Base-by-base conservation (phyloP, 768 basidiomycete genomes). In the Leucogyrophana mollusca region DNA sequence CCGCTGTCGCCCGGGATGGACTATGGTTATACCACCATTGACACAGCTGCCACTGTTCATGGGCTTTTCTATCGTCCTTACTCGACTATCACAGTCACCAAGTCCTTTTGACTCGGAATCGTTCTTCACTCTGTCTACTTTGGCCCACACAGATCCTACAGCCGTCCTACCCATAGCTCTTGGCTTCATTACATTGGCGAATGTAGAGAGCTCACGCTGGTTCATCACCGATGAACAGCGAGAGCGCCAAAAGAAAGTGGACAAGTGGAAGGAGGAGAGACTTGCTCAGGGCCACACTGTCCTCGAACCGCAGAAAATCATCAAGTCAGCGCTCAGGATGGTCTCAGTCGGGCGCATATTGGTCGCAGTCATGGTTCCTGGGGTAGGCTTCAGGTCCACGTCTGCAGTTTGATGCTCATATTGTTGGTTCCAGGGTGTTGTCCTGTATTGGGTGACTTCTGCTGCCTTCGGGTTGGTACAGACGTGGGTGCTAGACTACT, bases 131-230 rank as follows among this genome's bases (percentile, higher is more conserved):
- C 73, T 92, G 30, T 78, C 85, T 4, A 82, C 84, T 3, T 68
- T 91, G 40, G 70, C 80, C 9, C 83, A 85, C 58, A 72, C 84
- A 9, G 90, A 92, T 60, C 76, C 85, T 22, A 88, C 87, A 0
- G 76, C 77, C 56, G 67, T 77, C 10, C 61, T 91, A 1, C 90
- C 90, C 2, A 80, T 91, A 41, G 66, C 78, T 2, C 71, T 90
- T 17, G 90, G 90, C 6, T 62, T 90, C 37, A 60, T 89, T 33
- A 88, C 86, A 9, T 73, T 91, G 71, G 85, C 84, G 2, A 90
- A 90, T 52, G 84, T 89, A 9, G 90, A 92, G 58, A 82, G 85
- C 7, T 77, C 82, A 27, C 78, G 78, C 33, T 90, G 86, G 88
- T 77, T 90, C 49, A 71, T 83, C 68, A 79, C 74, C 24, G 73